phyloP scores from a whole-genome alignment of 2,329 filamentous ascomycete genomes.

The Epicoccum sorghinum region DNA sequence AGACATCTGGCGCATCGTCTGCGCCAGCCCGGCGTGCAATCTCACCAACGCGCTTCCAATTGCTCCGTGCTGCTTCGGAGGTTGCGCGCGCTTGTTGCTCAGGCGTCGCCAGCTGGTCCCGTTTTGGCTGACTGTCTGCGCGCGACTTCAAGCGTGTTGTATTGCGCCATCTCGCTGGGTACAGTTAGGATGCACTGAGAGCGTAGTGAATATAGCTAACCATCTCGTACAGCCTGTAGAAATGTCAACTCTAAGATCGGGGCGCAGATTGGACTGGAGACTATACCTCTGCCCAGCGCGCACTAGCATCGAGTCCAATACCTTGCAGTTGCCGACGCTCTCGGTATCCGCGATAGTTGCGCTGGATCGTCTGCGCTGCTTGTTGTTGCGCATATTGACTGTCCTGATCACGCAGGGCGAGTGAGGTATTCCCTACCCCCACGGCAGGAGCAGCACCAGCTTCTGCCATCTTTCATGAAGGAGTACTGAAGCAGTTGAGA shows the following conservation, averaged over 20 bases:
- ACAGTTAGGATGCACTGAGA: slow-evolving; percentile 34
- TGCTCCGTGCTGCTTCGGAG: slow-evolving; percentile 61
- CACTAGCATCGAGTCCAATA: slow-evolving; percentile 69
- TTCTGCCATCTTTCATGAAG: slow-evolving; percentile 6
- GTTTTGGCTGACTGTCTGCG: slow-evolving; percentile 38
- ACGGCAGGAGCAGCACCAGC: not conserved
- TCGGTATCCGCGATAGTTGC: slow-evolving; percentile 79
- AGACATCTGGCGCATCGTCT: slow-evolving; percentile 63
- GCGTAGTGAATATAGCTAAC: slow-evolving; percentile 34
- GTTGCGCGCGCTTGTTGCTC: slow-evolving; percentile 36
- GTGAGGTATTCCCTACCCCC: not conserved
- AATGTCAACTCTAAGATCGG: slow-evolving; percentile 2
- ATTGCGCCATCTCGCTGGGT: slow-evolving; percentile 59
- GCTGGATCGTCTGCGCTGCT: slow-evolving; percentile 51
- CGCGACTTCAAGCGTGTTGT: slow-evolving; percentile 55
- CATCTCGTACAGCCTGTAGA: slow-evolving; percentile 57
- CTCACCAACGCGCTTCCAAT: slow-evolving; percentile 76
- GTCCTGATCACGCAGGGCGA: not conserved
- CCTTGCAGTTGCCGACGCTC: slow-evolving; percentile 73
- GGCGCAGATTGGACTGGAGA: not conserved
- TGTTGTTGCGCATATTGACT: slow-evolving; percentile 30
- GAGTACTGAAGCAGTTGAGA: slow-evolving; percentile 5
- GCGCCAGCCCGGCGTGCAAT: slow-evolving; percentile 75
- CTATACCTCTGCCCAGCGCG: slow-evolving; percentile 71
- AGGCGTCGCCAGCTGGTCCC: slow-evolving; percentile 24